Evolutionary conservation across 768 basidiomycete genomes (phyloP), one percentile per base, ranked within the genome.

Genomic region (Holtermanniella nyarrowii): DNA sequence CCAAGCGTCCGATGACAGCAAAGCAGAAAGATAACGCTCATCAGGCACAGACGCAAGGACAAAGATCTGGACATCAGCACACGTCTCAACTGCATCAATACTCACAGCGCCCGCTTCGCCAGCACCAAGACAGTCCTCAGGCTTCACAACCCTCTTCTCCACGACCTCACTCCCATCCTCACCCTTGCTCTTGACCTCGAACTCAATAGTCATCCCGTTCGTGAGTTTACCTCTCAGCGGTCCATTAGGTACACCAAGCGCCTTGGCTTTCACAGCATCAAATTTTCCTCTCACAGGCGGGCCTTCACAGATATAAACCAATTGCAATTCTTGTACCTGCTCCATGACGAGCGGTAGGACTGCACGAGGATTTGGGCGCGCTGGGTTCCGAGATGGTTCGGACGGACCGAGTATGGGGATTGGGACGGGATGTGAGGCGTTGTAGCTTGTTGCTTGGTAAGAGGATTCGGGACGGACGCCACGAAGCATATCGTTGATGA

Each of bases 21-120:
- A 46, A 7, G 27, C 31, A 2, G 52, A 21, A 21, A 63, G 42
- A 12, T 53, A 62, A 10, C 39, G 21, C 65, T 84, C 79, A 25
- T 67, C 74, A 0, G 76, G 71, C 0, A 79, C 77, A 0, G 88
- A 85, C 12, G 85, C 78, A 59, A 90, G 86, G 42, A 91, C 69
- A 39, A 89, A 72, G 4, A 89, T 60, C 10, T 65, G 39, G 16
- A 63, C 48, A 63, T 68, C 26, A 2, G 53, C 43, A 3, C 16
- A 31, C 51, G 21, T 52, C 43, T 40, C 23, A 13, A 42, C 21
- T 25, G 27, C 26, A 7, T 20, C 4, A 3, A 39, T 46, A 60
- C 72, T 53, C 45, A 74, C 72, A 1, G 63, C 53, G 7, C 67
- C 69, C 7, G 64, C 57, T 42, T 62, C 54, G 5, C 61, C 63